These are phyloP conservation scores for Wickerhamiella pararugosa DNA, from an alignment of 1,139 yeast species.

Conservation along the genomic window DNA sequence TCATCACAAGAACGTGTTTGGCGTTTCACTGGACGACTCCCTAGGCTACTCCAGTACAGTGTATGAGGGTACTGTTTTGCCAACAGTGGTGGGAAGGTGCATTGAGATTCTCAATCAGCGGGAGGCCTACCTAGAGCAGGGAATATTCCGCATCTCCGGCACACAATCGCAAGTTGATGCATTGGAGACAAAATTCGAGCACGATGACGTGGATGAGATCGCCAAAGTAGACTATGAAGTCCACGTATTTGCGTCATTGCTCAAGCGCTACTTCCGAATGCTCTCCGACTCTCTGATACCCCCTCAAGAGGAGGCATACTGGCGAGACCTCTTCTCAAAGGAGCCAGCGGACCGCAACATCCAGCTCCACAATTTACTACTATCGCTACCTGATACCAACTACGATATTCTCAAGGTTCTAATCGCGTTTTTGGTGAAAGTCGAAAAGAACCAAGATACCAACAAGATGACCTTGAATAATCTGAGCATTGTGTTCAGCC, in stretches of 20 bases:
- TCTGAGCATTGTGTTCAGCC: conserved; percentile 72
- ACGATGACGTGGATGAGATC: conserved; percentile 54
- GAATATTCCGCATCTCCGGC: conserved; percentile 82
- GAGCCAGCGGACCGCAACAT: conserved; percentile 22
- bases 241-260: conserved; percentile 65
- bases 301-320: conserved; percentile 29
- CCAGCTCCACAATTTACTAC: conserved; percentile 24
- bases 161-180: conserved; percentile 65
- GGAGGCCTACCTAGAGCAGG: conserved; percentile 74
- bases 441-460: conserved; percentile 43
- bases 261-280: conserved; percentile 61
- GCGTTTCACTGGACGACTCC: conserved; percentile 44
- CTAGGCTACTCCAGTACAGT: conserved; percentile 33
- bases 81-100: conserved; percentile 68
- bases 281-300: conserved; percentile 55
- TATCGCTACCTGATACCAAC: conserved; percentile 34
- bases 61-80: conserved; percentile 32
- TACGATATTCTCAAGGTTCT: conserved; percentile 48
- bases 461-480: conserved; percentile 79
- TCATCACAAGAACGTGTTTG: conserved; percentile 35
- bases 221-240: conserved; percentile 37
- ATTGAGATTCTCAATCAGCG: conserved; percentile 50
- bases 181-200: conserved; percentile 49
- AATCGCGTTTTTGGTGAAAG: conserved; percentile 50
- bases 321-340: conserved; percentile 25